Evolutionary conservation across 78 protist species (phyloP), one percentile per base, ranked within the genome.

Genomic region (Dictyostelium capitatum): DNA sequence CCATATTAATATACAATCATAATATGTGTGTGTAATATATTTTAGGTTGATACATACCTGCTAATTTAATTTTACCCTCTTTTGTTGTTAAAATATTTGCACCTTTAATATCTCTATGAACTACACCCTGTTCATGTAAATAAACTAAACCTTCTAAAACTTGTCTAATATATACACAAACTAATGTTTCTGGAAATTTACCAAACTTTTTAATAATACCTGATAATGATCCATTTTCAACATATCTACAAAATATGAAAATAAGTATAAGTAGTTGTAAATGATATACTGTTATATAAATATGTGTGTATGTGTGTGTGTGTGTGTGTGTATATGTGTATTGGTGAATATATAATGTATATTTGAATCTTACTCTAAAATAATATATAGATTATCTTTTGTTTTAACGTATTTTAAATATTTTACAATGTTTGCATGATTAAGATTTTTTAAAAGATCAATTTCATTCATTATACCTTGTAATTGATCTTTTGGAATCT

Each of bases 181-280:
- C 94, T 56, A 98, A 94, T 41, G 93, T 50, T 95, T 99, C 99
- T 43, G 98, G 98, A 20, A 99, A 89, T 47, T 62, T 28, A 2
- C 99, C 99, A 67, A 97, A 97, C 82, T 89, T 80, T 79, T 95
- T 91, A 30, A 94, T 64, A 47, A 97, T 70, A 32, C 80, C 12
- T 56, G 89, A 82, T 30, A 99, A 97, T 28, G 99, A 98, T 3
- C 99, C 99, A 56, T 97, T 96, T 50, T 97, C 98, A 8, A 97
- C 91, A 59, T 84, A 97, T 25, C 97, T 95, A n/a, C n/a, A 67
- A 23, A 51, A 51, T 14, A 51, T 14, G 15, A 14, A 4, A 51
- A n/a, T n/a, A 51, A 51, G 15, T 14, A 51, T 14, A 14, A 51
- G 56, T 51, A 51, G n/a, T n/a, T n/a, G n/a, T 59, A 46, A 82